phyloP scores from a whole-genome alignment of 371 early-diverging fungal species.

The Fennellomyces sp. region DNA sequence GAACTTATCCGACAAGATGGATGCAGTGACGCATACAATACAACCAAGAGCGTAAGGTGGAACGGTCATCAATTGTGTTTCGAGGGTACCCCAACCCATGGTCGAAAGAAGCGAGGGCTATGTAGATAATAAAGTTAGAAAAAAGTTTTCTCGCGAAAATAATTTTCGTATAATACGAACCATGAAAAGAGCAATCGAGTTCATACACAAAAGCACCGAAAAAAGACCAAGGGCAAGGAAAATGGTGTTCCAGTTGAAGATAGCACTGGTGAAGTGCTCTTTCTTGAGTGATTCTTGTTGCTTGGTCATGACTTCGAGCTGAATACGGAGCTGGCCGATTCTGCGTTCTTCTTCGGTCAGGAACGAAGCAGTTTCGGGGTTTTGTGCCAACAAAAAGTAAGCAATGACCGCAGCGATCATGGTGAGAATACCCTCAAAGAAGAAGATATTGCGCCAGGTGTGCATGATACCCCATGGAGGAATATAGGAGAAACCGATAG shows the following conservation, averaged over 20 bases:
- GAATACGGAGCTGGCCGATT: conserved; percentile 39
- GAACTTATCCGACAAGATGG: conserved; percentile 30
- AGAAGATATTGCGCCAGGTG: conserved; percentile 53
- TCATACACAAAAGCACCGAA: conserved; percentile 33
- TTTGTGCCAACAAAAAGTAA: conserved; percentile 51
- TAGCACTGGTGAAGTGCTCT: conserved; percentile 37
- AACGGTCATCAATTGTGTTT: conserved; percentile 38
- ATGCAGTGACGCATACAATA: conserved; percentile 25
- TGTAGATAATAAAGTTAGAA: too few relatives aligned
- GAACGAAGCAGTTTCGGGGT: conserved; percentile 56
- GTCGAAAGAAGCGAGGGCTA: conserved; percentile 18
- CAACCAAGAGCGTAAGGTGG: conserved; percentile 41
- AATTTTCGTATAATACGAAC: neutral
- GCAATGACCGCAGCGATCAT: conserved; percentile 24
- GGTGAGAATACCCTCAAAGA: conserved; percentile 40
- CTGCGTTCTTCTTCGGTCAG: conserved; percentile 58
- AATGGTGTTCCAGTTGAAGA: conserved; percentile 48
- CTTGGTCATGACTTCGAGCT: conserved; percentile 36
- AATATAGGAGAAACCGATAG: conserved; percentile 12
- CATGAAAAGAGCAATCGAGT: conserved; percentile 53
- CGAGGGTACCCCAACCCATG: conserved; percentile 19
- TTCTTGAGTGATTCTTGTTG: conserved; percentile 33
- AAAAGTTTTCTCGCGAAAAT: neutral
- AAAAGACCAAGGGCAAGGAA: conserved; percentile 42
- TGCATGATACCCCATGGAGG: conserved; percentile 28